Base-by-base conservation (phyloP, 768 basidiomycete species). In the Xanthoconium stramineum region DNA sequence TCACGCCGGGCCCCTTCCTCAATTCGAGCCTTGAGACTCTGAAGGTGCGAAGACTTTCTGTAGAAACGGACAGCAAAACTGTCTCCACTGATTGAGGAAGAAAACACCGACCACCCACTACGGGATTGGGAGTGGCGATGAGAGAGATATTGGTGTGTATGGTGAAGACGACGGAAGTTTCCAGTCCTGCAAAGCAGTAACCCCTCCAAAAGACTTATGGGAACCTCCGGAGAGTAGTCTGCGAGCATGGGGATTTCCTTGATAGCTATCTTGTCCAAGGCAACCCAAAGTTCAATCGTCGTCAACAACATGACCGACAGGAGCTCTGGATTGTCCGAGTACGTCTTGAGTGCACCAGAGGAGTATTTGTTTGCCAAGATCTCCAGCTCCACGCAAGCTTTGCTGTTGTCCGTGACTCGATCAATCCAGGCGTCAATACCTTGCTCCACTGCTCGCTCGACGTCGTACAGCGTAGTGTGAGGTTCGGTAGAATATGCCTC, bases 161-260 rank as follows among this genome's bases (percentile, higher is more conserved):
- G 55, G 2, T 33, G 29, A 14, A 75, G 65, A 2, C 75, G 66
- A 13, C 52, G 52, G 24, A 80, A 49, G 12, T 56, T 57, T 14
- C 62, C 47, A 1, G 63, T 52, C 47, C 65, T 69, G 19, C 68
- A 70, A 7, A 83, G 66, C 6, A 83, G 62, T n/a, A 83, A 70
- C 0, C 69, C 56, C 17, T 78, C 67, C 19, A 81, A 62, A n/a
- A 80, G 60, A 2, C 45, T 43, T 5, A 53, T 13, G 1, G 77
- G 70, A 0, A 83, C 61, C 53, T 78, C 80, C 0, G 81, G 80
- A 6, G 78, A 75, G 52, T 78, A 83, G 4, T 74, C 63, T 0
- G 32, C 37, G 5, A 83, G 62, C 8, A 81, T 64, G 5, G 80
- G 75, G 37, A 66, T 63, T 20, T 69, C 64, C 10, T 45, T 30